Base-by-base conservation (phyloP, 2,329 filamentous ascomycete species). In the Colletotrichum somersetense region DNA sequence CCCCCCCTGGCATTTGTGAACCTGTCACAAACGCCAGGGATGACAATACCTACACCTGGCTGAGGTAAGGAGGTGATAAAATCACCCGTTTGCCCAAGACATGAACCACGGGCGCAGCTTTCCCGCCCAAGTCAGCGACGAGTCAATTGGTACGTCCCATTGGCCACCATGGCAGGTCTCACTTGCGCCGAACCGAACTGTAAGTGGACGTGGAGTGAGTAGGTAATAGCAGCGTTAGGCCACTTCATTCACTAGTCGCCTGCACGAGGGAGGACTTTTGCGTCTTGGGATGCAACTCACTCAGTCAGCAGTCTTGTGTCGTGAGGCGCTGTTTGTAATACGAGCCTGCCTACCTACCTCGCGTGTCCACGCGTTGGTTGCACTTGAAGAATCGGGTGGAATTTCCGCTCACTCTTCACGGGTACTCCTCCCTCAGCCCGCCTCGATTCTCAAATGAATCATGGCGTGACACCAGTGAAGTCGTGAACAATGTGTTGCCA, bases 61-160 rank as follows among this genome's bases (percentile, higher is more conserved):
- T 35, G 66, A 72, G 66, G 69, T 35, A 69, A 69, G 66, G 69
- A 69, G 69, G 66, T 59, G 23, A 68, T 57, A 30, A 63, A 48
- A 53, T 23, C 18, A 23, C 12, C 40, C 26, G 30, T 18, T 10
- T 30, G 30, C 59, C 55, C 66, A 64, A 69, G 69, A 72, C 69
- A 64, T 59, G 58, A 72, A 63, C 59, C 50, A 63, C 40, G 30
- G 56, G 46, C 38, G 40, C 30, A 3, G 30, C 38, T 57, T 16
- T 40, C 33, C 23, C 30, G 33, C 50, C 52, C 52, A 50, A 42
- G 16, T 30, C 48, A 20, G 56, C 46, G 16, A 56, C 56, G 30
- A 50, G 26, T 62, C 63, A 62, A 62, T 57, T 62, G 42, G 50
- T 20, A 3, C 4, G 30, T 4, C 26, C 48, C 48, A 66, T 67